These are phyloP conservation scores for Byssochlamys sp. DNA, from an alignment of 2,329 filamentous ascomycete genomes.

Conservation along the genomic window DNA sequence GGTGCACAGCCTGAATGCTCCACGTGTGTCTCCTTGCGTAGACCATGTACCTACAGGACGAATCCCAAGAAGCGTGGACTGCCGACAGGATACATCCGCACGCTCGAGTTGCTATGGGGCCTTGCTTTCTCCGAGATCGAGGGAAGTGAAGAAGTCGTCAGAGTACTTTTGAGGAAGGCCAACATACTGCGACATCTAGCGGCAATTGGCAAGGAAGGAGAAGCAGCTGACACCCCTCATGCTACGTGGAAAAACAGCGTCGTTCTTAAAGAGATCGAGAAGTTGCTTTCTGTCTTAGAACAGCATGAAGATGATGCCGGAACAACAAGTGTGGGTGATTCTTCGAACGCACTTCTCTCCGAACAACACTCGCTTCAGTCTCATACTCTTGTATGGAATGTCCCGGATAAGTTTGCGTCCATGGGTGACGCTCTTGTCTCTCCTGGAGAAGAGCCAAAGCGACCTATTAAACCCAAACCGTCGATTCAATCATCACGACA, in stretches of 20 bases:
- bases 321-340: not conserved
- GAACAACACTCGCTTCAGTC: not conserved
- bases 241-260: conserved; percentile 54
- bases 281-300: conserved; percentile 43
- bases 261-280: conserved; percentile 55
- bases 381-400: not conserved
- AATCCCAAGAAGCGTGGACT: conserved; percentile 68
- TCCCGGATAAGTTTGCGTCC: not conserved
- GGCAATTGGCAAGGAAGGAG: conserved; percentile 29
- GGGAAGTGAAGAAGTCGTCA: conserved; percentile 50
- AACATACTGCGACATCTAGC: conserved; percentile 29
- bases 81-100: conserved; percentile 69
- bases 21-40: conserved; percentile 54
- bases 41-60: conserved; percentile 61
- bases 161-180: conserved; percentile 43
- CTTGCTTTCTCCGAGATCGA: conserved; percentile 56
- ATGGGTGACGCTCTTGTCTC: not conserved
- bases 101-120: conserved; percentile 59
- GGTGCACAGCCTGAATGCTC: conserved; percentile 58
- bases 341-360: not conserved
- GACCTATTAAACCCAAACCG: not conserved
- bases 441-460: not conserved
- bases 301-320: conserved; percentile 26
- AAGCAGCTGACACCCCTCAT: conserved; percentile 49
- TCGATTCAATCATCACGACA: not conserved